Evolutionary conservation across 441 rosid species (phyloP).

Genomic region (Raphanus hybrid): DNA sequence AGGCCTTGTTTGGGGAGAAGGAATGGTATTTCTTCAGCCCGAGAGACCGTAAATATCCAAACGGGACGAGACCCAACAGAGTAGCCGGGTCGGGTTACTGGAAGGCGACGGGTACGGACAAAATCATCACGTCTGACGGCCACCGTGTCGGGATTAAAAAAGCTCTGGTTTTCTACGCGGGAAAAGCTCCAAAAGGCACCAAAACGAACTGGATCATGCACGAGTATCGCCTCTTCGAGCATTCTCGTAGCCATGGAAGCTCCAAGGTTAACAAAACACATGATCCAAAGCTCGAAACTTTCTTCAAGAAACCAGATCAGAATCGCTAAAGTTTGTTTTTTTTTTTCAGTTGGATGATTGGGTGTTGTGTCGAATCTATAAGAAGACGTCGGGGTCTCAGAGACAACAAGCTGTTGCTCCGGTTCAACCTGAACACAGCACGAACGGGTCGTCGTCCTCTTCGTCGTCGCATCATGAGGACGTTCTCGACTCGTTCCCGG

Average conservation of each 20-base stretch:
- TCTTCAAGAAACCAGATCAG: no score
- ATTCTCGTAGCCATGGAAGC: slow-evolving; percentile 64
- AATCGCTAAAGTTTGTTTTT: background rate
- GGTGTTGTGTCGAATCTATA: slow-evolving; percentile 94
- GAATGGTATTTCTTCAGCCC: slow-evolving; percentile 98
- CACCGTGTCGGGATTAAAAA: slow-evolving; percentile 89
- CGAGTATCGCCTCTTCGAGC: slow-evolving; percentile 76
- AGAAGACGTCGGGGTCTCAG: slow-evolving; percentile 74
- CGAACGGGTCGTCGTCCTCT: slow-evolving; percentile 65
- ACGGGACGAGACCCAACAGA: slow-evolving; percentile 92
- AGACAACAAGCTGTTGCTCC: slow-evolving; percentile 40
- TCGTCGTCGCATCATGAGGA: slow-evolving; percentile 86
- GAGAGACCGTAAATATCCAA: slow-evolving; percentile 90
- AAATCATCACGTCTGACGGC: slow-evolving; percentile 69
- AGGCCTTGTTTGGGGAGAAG: slow-evolving; percentile 90
- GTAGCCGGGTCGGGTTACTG: slow-evolving; percentile 96
- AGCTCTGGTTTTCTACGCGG: slow-evolving; percentile 88
- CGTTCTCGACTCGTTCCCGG: slow-evolving; percentile 75
- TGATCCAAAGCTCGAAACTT: no score
- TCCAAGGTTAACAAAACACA: slow-evolving; percentile 55
- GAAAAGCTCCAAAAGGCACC: slow-evolving; percentile 93
- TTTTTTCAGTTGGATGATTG: slow-evolving; percentile 82
- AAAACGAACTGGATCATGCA: slow-evolving; percentile 99
- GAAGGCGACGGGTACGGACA: slow-evolving; percentile 98
- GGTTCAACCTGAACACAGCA: slow-evolving; percentile 49